Conservation (phyloP, 805 yeast species). For the Candida boleticola region DNA sequence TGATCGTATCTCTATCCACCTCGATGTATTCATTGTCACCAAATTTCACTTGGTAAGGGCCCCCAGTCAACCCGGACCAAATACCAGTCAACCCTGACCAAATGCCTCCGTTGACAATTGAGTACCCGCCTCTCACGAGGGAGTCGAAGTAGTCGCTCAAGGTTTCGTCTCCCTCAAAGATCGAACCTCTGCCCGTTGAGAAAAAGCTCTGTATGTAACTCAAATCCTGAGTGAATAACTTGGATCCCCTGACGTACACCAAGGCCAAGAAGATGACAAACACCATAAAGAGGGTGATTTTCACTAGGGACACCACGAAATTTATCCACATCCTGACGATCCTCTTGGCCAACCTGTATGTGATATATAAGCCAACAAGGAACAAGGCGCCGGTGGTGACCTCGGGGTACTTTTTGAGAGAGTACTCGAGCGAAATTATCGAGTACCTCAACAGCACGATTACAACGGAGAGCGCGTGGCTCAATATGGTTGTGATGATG, state of each 20-base stretch:
- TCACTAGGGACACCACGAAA: not conserved
- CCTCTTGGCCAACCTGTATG: not conserved
- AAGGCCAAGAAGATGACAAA: not conserved
- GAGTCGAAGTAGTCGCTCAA: not conserved
- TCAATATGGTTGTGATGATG: not conserved
- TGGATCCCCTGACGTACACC: constrained; percentile 1
- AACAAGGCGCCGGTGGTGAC: not conserved
- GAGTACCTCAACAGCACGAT: not conserved
- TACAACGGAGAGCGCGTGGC: not conserved
- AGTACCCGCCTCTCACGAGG: not conserved
- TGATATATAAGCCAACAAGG: not conserved
- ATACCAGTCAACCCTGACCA: not conserved
- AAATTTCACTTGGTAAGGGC: constrained; percentile 6
- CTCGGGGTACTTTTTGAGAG: not conserved
- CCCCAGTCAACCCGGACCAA: not conserved
- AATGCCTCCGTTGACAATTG: not conserved
- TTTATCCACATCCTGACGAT: constrained; percentile 3
- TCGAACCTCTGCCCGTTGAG: not conserved
- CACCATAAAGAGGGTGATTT: not conserved
- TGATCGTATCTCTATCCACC: constrained; percentile 10
- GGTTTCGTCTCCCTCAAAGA: not conserved
- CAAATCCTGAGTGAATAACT: constrained; percentile 1
- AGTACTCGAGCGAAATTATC: constrained; percentile 1
- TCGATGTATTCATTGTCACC: constrained; percentile 8
- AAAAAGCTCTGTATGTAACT: not conserved